Percentiles rank a stretch among this genome's conserved stretches.
Evolutionary conservation across 768 basidiomycete species (phyloP).

Genomic region (Mycena rosella): DNA sequence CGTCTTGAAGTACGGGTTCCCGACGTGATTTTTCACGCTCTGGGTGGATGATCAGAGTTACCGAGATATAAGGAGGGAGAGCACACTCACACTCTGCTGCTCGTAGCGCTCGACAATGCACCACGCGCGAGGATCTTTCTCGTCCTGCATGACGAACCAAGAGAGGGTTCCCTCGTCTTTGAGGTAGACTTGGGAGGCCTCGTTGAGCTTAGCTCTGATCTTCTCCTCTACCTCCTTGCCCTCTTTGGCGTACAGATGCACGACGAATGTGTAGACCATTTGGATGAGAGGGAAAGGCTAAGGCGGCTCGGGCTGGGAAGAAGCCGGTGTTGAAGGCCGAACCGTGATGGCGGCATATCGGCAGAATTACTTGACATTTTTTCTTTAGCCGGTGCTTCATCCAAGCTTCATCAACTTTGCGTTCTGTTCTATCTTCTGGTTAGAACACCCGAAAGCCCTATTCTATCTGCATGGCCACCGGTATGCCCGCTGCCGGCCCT

Average conservation of each 20-base stretch:
- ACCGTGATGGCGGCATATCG: too few relatives aligned
- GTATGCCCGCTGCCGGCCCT: constrained; percentile 28
- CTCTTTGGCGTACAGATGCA: not conserved
- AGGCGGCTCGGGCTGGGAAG: too few relatives aligned
- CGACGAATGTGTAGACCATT: constrained; percentile 19
- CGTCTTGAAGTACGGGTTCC: not conserved
- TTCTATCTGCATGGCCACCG: constrained; percentile 24
- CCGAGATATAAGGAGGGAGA: not conserved
- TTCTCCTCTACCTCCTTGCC: constrained; percentile 11
- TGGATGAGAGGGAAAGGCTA: not conserved
- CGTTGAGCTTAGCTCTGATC: not conserved
- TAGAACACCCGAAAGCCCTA: too few relatives aligned
- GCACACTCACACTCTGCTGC: not conserved
- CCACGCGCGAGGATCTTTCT: constrained; percentile 9
- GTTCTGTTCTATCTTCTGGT: not conserved
- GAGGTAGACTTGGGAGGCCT: not conserved
- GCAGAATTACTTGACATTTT: too few relatives aligned
- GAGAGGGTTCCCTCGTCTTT: constrained; percentile 5
- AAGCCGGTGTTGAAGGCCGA: not conserved
- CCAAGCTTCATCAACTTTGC: too few relatives aligned
- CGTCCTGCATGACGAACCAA: constrained; percentile 12
- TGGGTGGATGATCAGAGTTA: not conserved
- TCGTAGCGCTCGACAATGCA: constrained; percentile 11
- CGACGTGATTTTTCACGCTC: not conserved
- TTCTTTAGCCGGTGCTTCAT: not conserved